Conservation (phyloP, 768 basidiomycete genomes). For the Serendipita sp. region DNA sequence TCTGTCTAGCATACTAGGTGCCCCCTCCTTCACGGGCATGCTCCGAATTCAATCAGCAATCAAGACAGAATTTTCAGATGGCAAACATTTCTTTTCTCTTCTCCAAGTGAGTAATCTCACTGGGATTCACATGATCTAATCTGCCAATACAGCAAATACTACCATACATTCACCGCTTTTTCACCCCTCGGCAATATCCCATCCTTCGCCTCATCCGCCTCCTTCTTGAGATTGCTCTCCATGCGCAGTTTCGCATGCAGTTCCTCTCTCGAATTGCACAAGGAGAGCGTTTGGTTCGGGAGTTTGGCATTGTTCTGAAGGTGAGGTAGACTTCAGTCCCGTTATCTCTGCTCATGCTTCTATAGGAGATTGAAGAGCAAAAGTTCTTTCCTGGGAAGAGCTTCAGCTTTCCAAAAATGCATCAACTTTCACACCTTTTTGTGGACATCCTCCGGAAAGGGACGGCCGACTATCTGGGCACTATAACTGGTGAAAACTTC, state of each 20-base stretch:
- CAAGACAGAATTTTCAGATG: no score
- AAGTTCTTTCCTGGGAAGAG: not conserved
- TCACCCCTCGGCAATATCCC: no score
- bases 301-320: not conserved
- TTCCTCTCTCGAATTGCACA: not conserved
- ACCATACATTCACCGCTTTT: no score
- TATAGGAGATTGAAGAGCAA: not conserved
- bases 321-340: not conserved
- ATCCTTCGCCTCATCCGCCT: not conserved
- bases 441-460: not conserved
- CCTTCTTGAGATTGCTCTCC: not conserved
- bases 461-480: not conserved
- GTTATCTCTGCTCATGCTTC: not conserved
- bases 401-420: not conserved
- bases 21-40: no score
- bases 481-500: not conserved
- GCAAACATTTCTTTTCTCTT: no score
- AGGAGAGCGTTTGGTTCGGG: not conserved
- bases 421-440: not conserved
- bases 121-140: no score
- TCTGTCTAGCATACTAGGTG: no score
- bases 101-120: no score
- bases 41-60: no score
- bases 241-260: not conserved
- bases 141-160: no score